Percentiles rank a stretch among this genome's conserved stretches.
phyloP scores from a whole-genome alignment of 2,329 filamentous ascomycete species.

The Apiospora pterosperma region DNA sequence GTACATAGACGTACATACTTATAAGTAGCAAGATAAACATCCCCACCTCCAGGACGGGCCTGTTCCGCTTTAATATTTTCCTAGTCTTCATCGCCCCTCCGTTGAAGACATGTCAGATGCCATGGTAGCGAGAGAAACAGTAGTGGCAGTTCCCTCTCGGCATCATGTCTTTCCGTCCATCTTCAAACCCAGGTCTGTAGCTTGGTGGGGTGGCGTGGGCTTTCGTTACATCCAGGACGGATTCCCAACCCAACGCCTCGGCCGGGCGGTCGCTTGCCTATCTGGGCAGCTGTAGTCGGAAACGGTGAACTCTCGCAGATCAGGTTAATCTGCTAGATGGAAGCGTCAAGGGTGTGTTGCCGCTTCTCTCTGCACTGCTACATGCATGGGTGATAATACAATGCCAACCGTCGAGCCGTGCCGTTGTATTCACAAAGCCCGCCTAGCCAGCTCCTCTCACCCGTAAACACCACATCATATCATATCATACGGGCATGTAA shows the following conservation, averaged over 20 bases:
- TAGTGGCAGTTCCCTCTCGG: background rate
- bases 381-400: background rate
- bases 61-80: background rate
- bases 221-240: background rate
- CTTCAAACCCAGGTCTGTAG: background rate
- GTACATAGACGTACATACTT: no score
- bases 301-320: background rate
- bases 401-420: background rate
- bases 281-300: background rate
- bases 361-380: background rate
- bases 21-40: background rate
- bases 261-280: background rate
- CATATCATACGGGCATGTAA: background rate
- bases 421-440: background rate
- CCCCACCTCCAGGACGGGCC: background rate
- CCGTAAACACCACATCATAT: background rate
- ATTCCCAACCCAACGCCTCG: background rate
- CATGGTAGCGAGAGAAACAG: background rate
- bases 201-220: background rate
- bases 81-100: background rate
- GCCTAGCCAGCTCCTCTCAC: background rate
- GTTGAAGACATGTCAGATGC: background rate
- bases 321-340: background rate
- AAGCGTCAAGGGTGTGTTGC: background rate
- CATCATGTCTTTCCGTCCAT: background rate